phyloP scores from a whole-genome alignment of 768 basidiomycete genomes.

The Serendipita sp. region DNA sequence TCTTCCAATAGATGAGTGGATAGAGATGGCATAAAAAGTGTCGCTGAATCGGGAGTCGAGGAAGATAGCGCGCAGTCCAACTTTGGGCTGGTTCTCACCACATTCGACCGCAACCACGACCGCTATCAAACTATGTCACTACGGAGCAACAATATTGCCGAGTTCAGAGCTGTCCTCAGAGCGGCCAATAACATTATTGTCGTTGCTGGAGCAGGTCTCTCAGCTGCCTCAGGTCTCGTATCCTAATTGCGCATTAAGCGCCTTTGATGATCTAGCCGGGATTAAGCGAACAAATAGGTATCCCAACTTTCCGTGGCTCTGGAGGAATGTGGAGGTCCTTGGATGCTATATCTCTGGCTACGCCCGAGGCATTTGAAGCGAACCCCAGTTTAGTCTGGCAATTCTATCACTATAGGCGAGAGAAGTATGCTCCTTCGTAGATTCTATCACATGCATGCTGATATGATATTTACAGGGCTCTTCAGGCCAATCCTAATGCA shows the following conservation, averaged over 20 bases:
- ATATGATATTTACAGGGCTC: constrained; percentile 22
- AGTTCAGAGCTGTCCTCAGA: constrained; percentile 14
- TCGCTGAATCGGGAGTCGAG: not conserved
- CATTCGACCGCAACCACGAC: not conserved
- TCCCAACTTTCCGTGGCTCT: constrained; percentile 36
- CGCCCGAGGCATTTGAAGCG: constrained; percentile 32
- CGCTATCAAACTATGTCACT: not conserved
- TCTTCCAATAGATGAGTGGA: not conserved
- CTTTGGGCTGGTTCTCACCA: not conserved
- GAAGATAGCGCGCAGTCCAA: not conserved
- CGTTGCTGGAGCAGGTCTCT: constrained; percentile 43
- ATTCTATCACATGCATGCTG: not conserved
- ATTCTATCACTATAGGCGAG: constrained; percentile 48
- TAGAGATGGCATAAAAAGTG: not conserved
- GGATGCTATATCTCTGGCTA: constrained; percentile 34
- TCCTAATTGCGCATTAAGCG: not conserved
- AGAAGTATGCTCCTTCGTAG: constrained; percentile 15
- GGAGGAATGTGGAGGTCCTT: constrained; percentile 38
- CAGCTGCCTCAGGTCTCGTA: constrained; percentile 39
- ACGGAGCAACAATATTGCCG: constrained; percentile 7
- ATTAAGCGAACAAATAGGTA: constrained; percentile 13
- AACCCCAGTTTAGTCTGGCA: constrained; percentile 42
- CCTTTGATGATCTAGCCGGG: not conserved
- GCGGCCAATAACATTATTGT: constrained; percentile 24
- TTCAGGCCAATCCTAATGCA: constrained; percentile 33